These are phyloP conservation scores for Albifimbria verrucaria DNA, from an alignment of 2,329 filamentous ascomycete genomes.

Conservation along the genomic window DNA sequence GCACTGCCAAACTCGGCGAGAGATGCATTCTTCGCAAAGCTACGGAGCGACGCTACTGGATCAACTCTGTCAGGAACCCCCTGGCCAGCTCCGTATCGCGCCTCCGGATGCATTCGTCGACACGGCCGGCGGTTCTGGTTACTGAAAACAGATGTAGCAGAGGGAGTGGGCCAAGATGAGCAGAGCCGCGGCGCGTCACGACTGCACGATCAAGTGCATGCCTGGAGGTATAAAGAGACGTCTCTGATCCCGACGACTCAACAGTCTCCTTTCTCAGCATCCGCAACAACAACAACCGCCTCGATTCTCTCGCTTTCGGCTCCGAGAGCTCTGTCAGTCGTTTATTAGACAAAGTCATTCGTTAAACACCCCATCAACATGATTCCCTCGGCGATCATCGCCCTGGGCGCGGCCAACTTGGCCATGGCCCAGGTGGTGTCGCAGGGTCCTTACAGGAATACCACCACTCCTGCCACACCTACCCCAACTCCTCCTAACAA, in stretches of 20 bases:
- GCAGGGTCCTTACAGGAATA: not conserved
- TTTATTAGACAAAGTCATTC: constrained; percentile 1
- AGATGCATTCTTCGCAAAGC: not conserved
- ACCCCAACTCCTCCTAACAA: not conserved
- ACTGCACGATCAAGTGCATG: not conserved
- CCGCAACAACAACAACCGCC: not conserved
- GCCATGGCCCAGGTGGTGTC: not conserved
- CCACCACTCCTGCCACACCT: not conserved
- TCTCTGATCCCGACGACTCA: not conserved
- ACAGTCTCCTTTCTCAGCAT: not conserved
- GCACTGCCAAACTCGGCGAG: not conserved
- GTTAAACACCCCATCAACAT: not conserved
- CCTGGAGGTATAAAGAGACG: not conserved
- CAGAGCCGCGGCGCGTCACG: not conserved
- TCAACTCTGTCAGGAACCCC: not conserved
- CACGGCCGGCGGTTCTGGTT: not conserved
- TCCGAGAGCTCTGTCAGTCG: constrained; percentile 2
- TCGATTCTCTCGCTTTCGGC: constrained; percentile 1
- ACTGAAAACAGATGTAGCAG: not conserved
- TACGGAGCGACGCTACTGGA: not conserved
- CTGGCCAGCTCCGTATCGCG: not conserved
- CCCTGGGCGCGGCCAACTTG: not conserved
- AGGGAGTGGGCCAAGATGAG: not conserved
- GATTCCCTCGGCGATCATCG: not conserved
- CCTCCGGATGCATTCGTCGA: constrained; percentile 2